Conservation (phyloP, 2,329 filamentous ascomycete genomes). For the Claviceps capensis region DNA sequence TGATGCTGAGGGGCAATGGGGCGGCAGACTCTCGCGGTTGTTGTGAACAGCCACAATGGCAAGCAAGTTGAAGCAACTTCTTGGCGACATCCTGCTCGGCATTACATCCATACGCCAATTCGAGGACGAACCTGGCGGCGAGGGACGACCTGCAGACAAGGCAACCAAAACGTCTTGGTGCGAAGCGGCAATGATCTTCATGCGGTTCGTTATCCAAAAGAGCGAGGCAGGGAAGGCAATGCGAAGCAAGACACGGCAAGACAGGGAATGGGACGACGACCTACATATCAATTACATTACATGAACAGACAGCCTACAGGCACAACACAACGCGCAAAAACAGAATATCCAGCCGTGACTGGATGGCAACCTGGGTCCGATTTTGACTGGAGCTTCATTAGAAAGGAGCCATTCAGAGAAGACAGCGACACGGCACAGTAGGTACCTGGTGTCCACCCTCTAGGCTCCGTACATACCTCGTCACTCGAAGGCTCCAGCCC, state of each 20-base stretch:
- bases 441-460: not conserved
- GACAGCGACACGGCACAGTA: conserved; percentile 4
- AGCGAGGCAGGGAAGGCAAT: not conserved
- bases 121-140: not conserved
- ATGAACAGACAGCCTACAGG: too few relatives aligned
- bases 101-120: not conserved
- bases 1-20: not conserved
- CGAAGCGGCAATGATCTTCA: not conserved
- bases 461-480: conserved; percentile 2
- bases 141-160: not conserved
- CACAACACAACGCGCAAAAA: too few relatives aligned
- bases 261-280: not conserved
- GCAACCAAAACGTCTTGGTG: not conserved
- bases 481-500: conserved; percentile 2
- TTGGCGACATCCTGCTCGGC: too few relatives aligned
- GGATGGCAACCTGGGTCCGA: not conserved
- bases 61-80: not conserved
- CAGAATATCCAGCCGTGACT: not conserved
- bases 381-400: conserved; percentile 2
- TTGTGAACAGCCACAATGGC: not conserved
- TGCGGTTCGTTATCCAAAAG: not conserved
- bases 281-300: too few relatives aligned
- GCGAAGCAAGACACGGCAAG: not conserved
- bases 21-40: not conserved
- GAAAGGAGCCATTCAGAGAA: not conserved